Evolutionary conservation across 1,284 basidiomycete species (phyloP), one percentile per base, ranked within the genome.

Genomic region (Irpex sp.): DNA sequence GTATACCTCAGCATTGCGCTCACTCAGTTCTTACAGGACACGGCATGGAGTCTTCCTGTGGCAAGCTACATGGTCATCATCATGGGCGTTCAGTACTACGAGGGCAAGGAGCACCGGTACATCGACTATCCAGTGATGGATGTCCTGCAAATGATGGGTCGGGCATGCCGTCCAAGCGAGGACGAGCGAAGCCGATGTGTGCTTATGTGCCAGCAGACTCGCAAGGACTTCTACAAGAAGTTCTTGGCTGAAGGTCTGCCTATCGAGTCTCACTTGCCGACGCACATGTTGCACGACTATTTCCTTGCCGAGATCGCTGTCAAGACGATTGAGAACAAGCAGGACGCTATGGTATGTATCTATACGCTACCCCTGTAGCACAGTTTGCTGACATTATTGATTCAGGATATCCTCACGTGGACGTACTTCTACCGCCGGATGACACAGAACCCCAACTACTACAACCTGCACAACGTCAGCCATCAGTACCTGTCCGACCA

Each of bases 301-400:
- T 98, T 99, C 87, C 86, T 99, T 66, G 94, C 97, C 1, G 97
- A 99, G 78, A 97, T 99, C 68, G 96, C 96, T 9, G 94, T 98
- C 36, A 96, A 96, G 80, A 99, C 97, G 3, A 97, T 99, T 66
- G 96, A 98, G 80, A 97, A 97, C 78, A 98, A 97, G 81, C 96
- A 98, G 77, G 95, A 95, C 74, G 94, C 94, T 0, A 94, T 95
- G 85, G 93, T 93, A 72, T 71, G 85, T 78, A 26, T 26, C 26
- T 26, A 26, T 26, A 26, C 26, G 26, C 26, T 26, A 26, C 21
- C 21, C 26, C 26, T 26, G 26, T 26, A 26, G 26, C 26, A 26
- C 26, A 26, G 26, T 26, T 26, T 26, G 26, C 26, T 26, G 26
- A 26, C 26, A 26, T 26, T 26, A 26, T 26, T 26, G 26, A 26